A percentile compares a stretch with the other conserved stretches of the same genome.
phyloP scores from a whole-genome alignment of 371 early-diverging fungal genomes.

The Rhizopus stolonifer region DNA sequence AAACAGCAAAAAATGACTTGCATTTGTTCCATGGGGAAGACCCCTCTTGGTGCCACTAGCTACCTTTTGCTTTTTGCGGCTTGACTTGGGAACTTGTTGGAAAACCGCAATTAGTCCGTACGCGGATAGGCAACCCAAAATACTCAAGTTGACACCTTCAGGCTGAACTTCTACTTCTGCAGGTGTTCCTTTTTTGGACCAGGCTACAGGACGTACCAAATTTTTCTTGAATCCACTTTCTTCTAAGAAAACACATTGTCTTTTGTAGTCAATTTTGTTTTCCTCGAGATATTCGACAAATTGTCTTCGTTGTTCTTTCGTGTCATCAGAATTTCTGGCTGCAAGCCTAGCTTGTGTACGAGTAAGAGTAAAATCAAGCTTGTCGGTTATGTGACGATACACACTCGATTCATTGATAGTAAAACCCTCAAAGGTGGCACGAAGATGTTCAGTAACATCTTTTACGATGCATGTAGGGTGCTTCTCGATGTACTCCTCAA shows the following conservation, averaged over 20 bases:
- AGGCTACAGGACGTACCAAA: constrained; percentile 1
- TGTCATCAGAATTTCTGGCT: constrained; percentile 8
- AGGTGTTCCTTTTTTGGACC: constrained; percentile 14
- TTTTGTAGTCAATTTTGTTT: neutral
- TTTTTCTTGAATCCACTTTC: constrained; percentile 2
- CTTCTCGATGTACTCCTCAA: constrained; percentile 6
- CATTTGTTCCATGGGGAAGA: neutral
- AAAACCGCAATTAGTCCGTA: constrained; percentile 13
- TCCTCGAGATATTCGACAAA: neutral
- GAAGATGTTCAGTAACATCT: constrained; percentile 8
- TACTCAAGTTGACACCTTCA: constrained; percentile 10
- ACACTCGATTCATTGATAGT: constrained; percentile 3
- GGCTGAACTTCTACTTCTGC: constrained; percentile 14
- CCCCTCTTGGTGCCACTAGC: constrained; percentile 15
- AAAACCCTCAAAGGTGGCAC: constrained; percentile 10
- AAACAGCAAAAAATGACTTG: neutral
- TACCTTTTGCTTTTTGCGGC: neutral
- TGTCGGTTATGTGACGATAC: no score
- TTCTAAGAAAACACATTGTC: neutral
- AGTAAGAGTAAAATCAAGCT: no score
- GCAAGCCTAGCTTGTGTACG: neutral
- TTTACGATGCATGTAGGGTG: constrained; percentile 11
- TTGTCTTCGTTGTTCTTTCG: neutral
- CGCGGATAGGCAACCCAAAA: constrained; percentile 8
- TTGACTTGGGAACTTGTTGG: constrained; percentile 11